Evolutionary conservation across 176 grass and related monocot species (phyloP).

Genomic region (Triticum timopheevii): DNA sequence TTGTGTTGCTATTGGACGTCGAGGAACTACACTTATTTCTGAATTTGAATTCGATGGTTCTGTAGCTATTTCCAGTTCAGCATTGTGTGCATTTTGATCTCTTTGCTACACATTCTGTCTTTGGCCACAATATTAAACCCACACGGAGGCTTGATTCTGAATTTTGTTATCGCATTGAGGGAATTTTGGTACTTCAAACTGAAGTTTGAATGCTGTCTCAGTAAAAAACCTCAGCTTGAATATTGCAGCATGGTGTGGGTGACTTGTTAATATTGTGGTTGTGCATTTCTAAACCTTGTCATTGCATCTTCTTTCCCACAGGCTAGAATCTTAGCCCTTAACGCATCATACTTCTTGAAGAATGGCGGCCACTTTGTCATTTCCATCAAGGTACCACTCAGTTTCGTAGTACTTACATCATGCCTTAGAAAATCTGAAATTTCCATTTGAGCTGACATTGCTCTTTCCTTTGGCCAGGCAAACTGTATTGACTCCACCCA

Average conservation of each 20-base stretch:
- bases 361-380: slow-evolving; percentile 93
- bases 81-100: too few relatives aligned
- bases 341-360: slow-evolving; percentile 87
- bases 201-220: neutral
- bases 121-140: neutral
- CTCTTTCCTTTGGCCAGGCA: slow-evolving; percentile 18
- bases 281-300: neutral
- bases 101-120: neutral
- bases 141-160: neutral
- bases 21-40: too few relatives aligned
- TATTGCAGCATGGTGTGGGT: neutral
- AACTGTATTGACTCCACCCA: slow-evolving; percentile 89
- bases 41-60: too few relatives aligned
- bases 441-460: neutral
- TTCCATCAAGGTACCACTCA: slow-evolving; percentile 73
- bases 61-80: too few relatives aligned
- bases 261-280: too few relatives aligned
- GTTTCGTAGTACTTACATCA: too few relatives aligned
- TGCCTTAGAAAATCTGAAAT: too few relatives aligned
- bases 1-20: too few relatives aligned
- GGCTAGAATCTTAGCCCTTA: slow-evolving; percentile 93
- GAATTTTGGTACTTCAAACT: neutral
- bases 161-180: neutral
- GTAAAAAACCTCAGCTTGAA: too few relatives aligned
- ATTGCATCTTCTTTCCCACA: slow-evolving; percentile 28